Conservation (phyloP, 1,284 basidiomycete species). For the Porogramme epimiltina region DNA sequence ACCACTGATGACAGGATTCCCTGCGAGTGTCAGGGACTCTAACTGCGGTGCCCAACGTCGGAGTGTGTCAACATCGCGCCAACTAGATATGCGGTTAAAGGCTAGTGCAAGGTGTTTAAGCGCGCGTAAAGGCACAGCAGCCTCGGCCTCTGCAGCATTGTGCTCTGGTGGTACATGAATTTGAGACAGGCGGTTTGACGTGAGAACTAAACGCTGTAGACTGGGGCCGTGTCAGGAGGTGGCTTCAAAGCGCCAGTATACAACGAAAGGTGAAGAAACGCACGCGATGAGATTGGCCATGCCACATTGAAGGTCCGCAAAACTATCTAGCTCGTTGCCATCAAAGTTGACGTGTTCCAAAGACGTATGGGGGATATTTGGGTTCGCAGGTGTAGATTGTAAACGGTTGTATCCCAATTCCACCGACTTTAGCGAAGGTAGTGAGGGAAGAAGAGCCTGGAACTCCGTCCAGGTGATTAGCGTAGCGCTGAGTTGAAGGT, state of each 20-base stretch:
- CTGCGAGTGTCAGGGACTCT: constrained; percentile 55
- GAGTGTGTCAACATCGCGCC: constrained; percentile 75
- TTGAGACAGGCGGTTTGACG: constrained; percentile 61
- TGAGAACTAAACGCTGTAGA: constrained; percentile 68
- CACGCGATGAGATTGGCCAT: constrained; percentile 55
- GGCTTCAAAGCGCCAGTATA: constrained; percentile 13
- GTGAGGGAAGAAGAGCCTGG: constrained; percentile 48
- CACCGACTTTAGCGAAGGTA: constrained; percentile 64
- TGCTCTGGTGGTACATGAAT: constrained; percentile 27
- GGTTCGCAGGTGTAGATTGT: constrained; percentile 33
- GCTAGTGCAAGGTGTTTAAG: constrained; percentile 64
- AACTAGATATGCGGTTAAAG: constrained; percentile 60
- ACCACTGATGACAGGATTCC: constrained; percentile 67
- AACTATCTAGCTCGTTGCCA: constrained; percentile 65
- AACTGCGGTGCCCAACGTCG: constrained; percentile 66
- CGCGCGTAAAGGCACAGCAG: constrained; percentile 25
- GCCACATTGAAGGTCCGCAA: constrained; percentile 54
- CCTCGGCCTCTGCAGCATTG: background rate
- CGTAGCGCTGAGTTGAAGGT: constrained; percentile 79
- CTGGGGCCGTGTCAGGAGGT: constrained; percentile 32
- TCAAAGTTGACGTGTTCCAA: constrained; percentile 75
- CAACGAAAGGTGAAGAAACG: constrained; percentile 26
- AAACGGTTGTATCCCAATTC: constrained; percentile 83
- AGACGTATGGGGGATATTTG: constrained; percentile 23
- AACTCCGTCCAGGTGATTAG: constrained; percentile 74